Evolutionary conservation across 176 grass and related monocot species (phyloP).

Genomic region (Carex scoparia): DNA sequence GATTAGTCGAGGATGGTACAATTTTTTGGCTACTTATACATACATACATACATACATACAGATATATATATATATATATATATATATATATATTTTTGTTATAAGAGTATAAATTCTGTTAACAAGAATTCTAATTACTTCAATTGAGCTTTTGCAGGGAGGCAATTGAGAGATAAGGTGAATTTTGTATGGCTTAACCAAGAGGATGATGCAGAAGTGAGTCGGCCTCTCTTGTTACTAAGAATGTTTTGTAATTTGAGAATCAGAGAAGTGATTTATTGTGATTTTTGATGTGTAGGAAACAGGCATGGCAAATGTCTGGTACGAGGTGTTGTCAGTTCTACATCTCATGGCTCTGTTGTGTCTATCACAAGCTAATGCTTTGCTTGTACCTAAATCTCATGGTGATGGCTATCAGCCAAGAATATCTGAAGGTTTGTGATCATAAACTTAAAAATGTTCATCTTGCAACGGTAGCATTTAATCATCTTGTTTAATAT

Average conservation of each 20-base stretch:
- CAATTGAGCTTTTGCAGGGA: slow-evolving; percentile 28
- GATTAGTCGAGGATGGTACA: slow-evolving; percentile 63
- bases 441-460: not conserved
- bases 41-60: no score
- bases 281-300: slow-evolving; percentile 39
- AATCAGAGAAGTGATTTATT: slow-evolving; percentile 16
- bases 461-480: not conserved
- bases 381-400: slow-evolving; percentile 70
- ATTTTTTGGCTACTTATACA: not conserved
- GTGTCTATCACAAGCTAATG: slow-evolving; percentile 62
- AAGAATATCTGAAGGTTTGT: slow-evolving; percentile 81
- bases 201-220: slow-evolving; percentile 81
- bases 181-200: slow-evolving; percentile 81
- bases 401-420: slow-evolving; percentile 66
- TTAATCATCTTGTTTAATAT: not conserved
- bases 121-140: not conserved
- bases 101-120: not conserved
- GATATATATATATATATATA: no score
- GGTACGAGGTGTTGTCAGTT: slow-evolving; percentile 90
- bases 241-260: slow-evolving; percentile 3
- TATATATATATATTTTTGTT: not conserved
- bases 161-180: slow-evolving; percentile 56
- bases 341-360: slow-evolving; percentile 74
- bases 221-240: not conserved
- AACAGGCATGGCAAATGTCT: slow-evolving; percentile 59